These are phyloP conservation scores for Ogataea paradorogensis DNA, from an alignment of 805 yeast species.

Conservation along the genomic window DNA sequence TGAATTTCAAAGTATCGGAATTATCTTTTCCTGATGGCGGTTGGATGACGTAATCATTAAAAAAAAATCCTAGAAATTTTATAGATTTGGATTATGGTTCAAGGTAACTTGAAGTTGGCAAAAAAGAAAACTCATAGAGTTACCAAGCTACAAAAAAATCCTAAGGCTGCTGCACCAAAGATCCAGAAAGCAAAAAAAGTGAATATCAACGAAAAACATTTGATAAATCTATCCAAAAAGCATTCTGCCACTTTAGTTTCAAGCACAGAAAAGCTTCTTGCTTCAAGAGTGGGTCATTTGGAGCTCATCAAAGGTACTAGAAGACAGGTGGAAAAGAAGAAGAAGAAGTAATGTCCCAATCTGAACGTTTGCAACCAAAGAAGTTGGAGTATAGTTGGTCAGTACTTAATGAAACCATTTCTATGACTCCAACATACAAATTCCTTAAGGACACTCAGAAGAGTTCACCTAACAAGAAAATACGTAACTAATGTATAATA, in stretches of 20 bases:
- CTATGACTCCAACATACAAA: constrained; percentile 19
- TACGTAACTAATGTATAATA: constrained; percentile 17
- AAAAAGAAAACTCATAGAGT: constrained; percentile 49
- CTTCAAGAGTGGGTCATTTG: constrained; percentile 90
- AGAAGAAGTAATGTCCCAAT: constrained; percentile 37
- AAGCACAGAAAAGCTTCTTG: constrained; percentile 79
- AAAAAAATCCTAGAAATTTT: constrained; percentile 1
- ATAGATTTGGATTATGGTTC: constrained; percentile 52
- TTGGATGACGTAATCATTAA: constrained; percentile 2
- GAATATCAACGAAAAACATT: constrained; percentile 40
- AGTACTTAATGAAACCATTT: constrained; percentile 19
- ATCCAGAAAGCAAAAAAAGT: constrained; percentile 65
- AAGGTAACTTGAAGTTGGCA: constrained; percentile 61
- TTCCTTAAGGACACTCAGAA: constrained; percentile 14
- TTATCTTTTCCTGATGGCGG: background rate
- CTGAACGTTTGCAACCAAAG: background rate
- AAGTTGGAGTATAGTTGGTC: constrained; percentile 22
- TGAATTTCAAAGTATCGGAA: background rate
- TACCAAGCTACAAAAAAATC: constrained; percentile 63
- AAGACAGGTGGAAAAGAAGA: constrained; percentile 68
- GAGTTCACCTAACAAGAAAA: constrained; percentile 1
- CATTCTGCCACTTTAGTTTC: constrained; percentile 52
- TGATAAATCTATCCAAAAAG: constrained; percentile 55
- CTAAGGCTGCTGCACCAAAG: constrained; percentile 72
- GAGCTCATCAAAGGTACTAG: constrained; percentile 90